Base-by-base conservation (phyloP, 495 filamentous ascomycete genomes). In the Astrothelium subdiscretum region DNA sequence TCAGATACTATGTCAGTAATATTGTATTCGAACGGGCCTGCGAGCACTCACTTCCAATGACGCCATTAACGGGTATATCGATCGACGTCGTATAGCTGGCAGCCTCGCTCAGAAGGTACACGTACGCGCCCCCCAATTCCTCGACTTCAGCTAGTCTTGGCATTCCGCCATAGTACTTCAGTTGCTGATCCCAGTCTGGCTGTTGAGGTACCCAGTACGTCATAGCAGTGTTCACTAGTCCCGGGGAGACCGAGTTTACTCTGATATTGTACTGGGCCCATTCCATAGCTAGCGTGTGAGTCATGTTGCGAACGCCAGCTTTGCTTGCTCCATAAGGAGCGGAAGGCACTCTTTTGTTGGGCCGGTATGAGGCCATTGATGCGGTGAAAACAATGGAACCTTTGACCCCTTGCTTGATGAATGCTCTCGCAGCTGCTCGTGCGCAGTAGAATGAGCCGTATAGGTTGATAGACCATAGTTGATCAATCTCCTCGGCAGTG, bases 161-260 rank as follows among this genome's bases (percentile, higher is more conserved):
- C 62, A 67, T 64, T 44, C 65, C 65, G 18, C 65, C 63, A 32
- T 67, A 67, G 52, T 67, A 67, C 62, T 67, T 67, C 18, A 67
- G 65, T 58, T 67, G 65, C 57, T 67, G 65, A 63, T 67, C 57
- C 65, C 65, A 67, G 59, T 67, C 65, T 38, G 62, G 63, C 32
- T 67, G 65, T 58, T 65, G 65, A 15, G 54, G 57, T 11, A 67
- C 62, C 57, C 63, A 67, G 44, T 58, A 65, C 24, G 65, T 67
- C 65, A 63, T 67, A 13, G 65, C 63, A 15, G 65, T 67, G 22
- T 67, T 65, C 29, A 67, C 59, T 3, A 65, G 48, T 58, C 65
- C 65, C 26, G 65, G 65, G 18, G 58, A 61, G 18, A 67, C 65
- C 2, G 58, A 61, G 35, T 67, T 67, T 10, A 67, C 65, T 5